These are phyloP conservation scores for Gossypium turneri DNA, from an alignment of 345 rosid genomes.

Conservation along the genomic window DNA sequence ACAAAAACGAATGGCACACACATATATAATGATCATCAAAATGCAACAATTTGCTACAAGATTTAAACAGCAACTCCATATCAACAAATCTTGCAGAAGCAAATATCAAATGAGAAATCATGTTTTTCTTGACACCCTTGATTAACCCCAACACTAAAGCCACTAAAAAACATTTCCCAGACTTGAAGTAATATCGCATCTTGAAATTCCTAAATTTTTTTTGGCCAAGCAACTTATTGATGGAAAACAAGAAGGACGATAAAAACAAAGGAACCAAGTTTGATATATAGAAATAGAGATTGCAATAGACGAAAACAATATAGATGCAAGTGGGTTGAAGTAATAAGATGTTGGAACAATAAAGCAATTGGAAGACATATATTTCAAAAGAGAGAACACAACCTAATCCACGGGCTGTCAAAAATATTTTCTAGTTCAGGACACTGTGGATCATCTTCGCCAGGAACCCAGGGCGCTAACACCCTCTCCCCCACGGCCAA, in stretches of 20 bases:
- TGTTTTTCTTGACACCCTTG: neutral
- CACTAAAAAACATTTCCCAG: neutral
- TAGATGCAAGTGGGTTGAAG: neutral
- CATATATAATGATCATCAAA: neutral
- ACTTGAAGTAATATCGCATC: neutral
- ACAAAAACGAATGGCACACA: too few species aligned
- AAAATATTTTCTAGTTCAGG: conserved; percentile 70
- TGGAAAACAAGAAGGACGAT: neutral
- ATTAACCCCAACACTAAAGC: neutral
- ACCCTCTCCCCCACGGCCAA: conserved; percentile 57
- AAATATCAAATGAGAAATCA: neutral
- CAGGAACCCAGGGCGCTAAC: conserved; percentile 84
- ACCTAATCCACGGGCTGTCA: conserved; percentile 69
- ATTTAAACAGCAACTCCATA: neutral
- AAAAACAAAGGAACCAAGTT: conserved; percentile 1
- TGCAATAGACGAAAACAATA: neutral
- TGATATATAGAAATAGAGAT: neutral
- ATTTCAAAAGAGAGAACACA: neutral
- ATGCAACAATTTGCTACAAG: neutral
- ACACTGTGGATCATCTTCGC: conserved; percentile 54
- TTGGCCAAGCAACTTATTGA: neutral
- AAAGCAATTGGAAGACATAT: neutral
- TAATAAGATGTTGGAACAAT: neutral
- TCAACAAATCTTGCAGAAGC: neutral
- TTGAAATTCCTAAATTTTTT: neutral